A percentile compares a stretch with the other conserved stretches of the same genome.
Evolutionary conservation across 139 green algal species (phyloP).

Genomic region (Medakamo hakoo): DNA sequence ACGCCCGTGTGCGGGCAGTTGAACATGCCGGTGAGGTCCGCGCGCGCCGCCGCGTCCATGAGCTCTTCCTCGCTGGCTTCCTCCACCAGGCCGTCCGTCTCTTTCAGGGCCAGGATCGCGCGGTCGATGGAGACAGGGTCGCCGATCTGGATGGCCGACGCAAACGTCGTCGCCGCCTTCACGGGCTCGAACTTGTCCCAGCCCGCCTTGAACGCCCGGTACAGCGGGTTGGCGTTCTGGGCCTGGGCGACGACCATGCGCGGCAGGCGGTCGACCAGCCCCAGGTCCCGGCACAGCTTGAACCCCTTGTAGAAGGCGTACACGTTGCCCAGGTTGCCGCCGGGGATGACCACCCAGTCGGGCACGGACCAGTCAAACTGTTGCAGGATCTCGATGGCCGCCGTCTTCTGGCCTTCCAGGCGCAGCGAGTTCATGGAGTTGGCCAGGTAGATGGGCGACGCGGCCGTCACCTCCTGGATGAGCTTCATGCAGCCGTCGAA

Average conservation of each 20-base stretch:
- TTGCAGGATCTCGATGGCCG: slow-evolving; percentile 98
- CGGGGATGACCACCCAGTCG: slow-evolving; percentile 95
- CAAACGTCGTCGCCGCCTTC: slow-evolving; percentile 90
- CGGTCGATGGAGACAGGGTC: slow-evolving; percentile 96
- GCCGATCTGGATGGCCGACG: slow-evolving; percentile 95
- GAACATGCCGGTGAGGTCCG: slow-evolving; percentile 86
- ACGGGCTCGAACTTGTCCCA: slow-evolving; percentile 68
- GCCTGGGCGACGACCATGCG: slow-evolving; percentile 80
- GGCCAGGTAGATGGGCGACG: slow-evolving; percentile 96
- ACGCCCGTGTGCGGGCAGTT: slow-evolving; percentile 55
- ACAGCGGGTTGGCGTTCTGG: slow-evolving; percentile 95
- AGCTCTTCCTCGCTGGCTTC: slow-evolving; percentile 97
- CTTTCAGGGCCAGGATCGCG: slow-evolving; percentile 86
- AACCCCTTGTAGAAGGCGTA: slow-evolving; percentile 99
- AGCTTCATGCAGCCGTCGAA: slow-evolving; percentile 99
- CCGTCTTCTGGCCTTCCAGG: slow-evolving; percentile 98
- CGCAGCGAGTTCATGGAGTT: slow-evolving; percentile 98
- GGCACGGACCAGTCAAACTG: slow-evolving; percentile 99
- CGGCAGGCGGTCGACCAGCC: slow-evolving; percentile 76
- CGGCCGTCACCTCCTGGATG: slow-evolving; percentile 75
- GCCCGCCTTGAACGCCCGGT: slow-evolving; percentile 67
- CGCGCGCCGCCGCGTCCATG: slow-evolving; percentile 92
- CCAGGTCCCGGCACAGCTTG: slow-evolving; percentile 81
- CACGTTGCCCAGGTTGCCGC: slow-evolving; percentile 98
- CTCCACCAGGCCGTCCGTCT: slow-evolving; percentile 88